Evolutionary conservation across 169 alveolate genomes (phyloP), one percentile per base, ranked within the genome.

Genomic region (Plasmodium gallinaceum): DNA sequence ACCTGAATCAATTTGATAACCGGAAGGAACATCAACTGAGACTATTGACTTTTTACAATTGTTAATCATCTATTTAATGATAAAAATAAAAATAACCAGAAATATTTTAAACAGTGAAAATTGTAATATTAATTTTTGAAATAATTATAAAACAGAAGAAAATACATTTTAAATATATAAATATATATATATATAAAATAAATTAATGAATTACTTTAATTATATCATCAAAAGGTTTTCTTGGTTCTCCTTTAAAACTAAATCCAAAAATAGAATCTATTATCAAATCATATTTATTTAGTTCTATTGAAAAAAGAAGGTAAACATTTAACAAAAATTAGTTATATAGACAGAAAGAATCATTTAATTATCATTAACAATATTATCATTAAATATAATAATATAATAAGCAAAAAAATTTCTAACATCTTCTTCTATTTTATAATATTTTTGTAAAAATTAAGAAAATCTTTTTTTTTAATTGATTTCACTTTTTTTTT

Each of bases 231-330:
- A 88, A 95, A 42, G 98, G 98, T 24, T 90, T 93, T 73, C 98
- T 92, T n/a, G 96, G 94, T 46, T 95, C 97, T 37, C 97, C 97
- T 88, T 92, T 92, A 72, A 95, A 97, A 37, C 98, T 95, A 93
- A 96, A 97, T 6, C 98, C 98, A 91, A 97, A 96, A 10, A 97
- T 80, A 6, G 97, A 97, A 94, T 97, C 99, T 22, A 97, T 57
- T 8, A 97, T 88, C 10, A 95, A 85, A 76, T 95, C 97, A 80
- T 88, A 96, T 43, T 90, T 64, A n/a, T 70, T 74, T 58, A 89
- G 66, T 22, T 86, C 92, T 86, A 18, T 32, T n/a, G 16, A 43
- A 18, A 80, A 32, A 60, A 12, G 4, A 52, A 43, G 42, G 7
- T 22, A 61, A 61, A 61, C 7, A 12, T 16, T 16, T 7, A 61